Evolutionary conservation across 1,139 yeast species (phyloP).

Genomic region (Suhomyces choctaworum): DNA sequence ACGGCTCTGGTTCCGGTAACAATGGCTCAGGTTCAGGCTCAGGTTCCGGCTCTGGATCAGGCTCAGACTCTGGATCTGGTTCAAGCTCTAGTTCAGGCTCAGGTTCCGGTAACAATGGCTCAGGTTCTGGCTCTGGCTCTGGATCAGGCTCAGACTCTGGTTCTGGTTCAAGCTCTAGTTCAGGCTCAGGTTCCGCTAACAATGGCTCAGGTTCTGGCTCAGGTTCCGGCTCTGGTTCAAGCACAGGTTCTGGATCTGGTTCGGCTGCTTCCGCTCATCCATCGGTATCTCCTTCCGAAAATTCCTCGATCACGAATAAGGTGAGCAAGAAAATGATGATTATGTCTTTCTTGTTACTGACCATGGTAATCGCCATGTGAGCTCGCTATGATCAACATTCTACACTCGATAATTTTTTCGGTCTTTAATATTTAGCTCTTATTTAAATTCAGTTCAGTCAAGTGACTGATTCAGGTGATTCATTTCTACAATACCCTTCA

Average conservation of each 20-base stretch:
- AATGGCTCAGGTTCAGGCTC: background rate
- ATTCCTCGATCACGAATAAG: background rate
- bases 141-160: background rate
- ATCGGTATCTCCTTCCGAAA: background rate
- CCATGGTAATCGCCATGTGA: no score
- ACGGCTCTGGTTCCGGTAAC: background rate
- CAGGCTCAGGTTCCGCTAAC: background rate
- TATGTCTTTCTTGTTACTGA: background rate
- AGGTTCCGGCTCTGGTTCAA: background rate
- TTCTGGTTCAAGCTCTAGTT: background rate
- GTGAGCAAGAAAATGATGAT: background rate
- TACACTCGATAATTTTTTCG: background rate
- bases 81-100: no score
- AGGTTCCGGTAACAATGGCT: no score
- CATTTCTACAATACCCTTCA: no score
- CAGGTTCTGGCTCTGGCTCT: background rate
- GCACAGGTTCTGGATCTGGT: background rate
- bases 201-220: no score
- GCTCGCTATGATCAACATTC: no score
- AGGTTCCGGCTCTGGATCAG: background rate
- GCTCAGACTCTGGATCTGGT: background rate
- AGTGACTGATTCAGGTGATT: no score
- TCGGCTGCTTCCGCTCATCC: background rate
- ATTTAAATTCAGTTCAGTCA: no score
- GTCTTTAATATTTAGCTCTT: background rate